Conservation (phyloP, 306 rosid genomes). For the Echinosophora koreensis region DNA sequence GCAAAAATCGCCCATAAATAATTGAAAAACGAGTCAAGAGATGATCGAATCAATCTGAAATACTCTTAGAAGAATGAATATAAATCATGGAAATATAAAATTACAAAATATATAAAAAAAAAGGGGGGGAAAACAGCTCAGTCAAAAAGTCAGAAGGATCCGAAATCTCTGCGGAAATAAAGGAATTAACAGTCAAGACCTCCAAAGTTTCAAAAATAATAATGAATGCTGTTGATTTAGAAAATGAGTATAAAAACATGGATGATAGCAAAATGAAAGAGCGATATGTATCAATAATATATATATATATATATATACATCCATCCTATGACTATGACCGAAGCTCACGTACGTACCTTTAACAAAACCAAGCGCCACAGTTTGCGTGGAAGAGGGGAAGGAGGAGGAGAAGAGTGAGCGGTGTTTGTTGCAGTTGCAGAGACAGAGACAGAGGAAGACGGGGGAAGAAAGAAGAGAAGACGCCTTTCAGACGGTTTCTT, state of each 20-base stretch:
- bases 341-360: constrained; percentile 11
- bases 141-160: constrained; percentile 49
- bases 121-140: too few relatives aligned
- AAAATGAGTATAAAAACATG: constrained; percentile 2
- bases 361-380: constrained; percentile 24
- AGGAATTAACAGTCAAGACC: constrained; percentile 44
- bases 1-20: neutral
- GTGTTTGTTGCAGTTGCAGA: neutral
- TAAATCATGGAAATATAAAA: constrained; percentile 23
- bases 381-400: neutral
- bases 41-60: constrained; percentile 15
- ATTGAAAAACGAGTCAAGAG: neutral
- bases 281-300: neutral
- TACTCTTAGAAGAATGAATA: neutral
- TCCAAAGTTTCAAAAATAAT: neutral
- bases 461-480: neutral
- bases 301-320: too few relatives aligned
- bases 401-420: too few relatives aligned
- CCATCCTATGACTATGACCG: too few relatives aligned
- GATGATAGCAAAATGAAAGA: neutral
- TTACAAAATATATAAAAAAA: constrained; percentile 1
- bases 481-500: constrained; percentile 18
- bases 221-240: neutral
- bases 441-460: neutral
- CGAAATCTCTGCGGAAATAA: constrained; percentile 44